Evolutionary conservation across 345 rosid species (phyloP), one percentile per base, ranked within the genome.

Genomic region (Sisymbrium altissimum): DNA sequence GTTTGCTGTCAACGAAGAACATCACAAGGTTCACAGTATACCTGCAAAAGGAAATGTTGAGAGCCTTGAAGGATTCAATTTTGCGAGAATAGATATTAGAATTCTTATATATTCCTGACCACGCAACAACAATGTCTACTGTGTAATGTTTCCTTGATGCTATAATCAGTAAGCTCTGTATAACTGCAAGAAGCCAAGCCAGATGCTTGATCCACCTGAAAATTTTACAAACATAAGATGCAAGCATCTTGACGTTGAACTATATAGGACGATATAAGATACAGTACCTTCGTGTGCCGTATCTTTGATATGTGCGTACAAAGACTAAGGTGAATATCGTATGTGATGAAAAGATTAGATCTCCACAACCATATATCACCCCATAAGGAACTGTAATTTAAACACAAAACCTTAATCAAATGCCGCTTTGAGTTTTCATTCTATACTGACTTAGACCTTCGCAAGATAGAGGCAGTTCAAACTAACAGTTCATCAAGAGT

Each of bases 341-440:
- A 84, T 92, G 97, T n/a, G 97, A 92, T 50, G 97, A 92, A 78
- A 92, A 92, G 32, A 92, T 89, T 84, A 92, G 65, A 82, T 92
- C 97, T 35, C 97, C 97, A 72, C 97, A 92, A 18, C 94, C 92
- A 81, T 85, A 89, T 8, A 87, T 35, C 11, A 81, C 66, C 3
- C 96, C 97, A 25, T 65, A 71, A 40, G 93, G 97, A 86, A 92
- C 97, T 92, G 89, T 83, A 78, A 11, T 21, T 65, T 33, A 44
- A 27, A 67, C 19, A 60, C 29, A 72, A 64, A 38, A 70, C 33
- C 32, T 50, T 39, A 71, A 64, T 54, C 70, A 30, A 75, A 39
- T 53, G 50, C 48, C 60, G 8, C 27, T 14, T 27, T 53, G 6
- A 13, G 57, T 52, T 52, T 52, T 25, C 57, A 25, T 48, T 48